Evolutionary conservation across 2,329 filamentous ascomycete species (phyloP).

Genomic region (Fusarium ambrosium): DNA sequence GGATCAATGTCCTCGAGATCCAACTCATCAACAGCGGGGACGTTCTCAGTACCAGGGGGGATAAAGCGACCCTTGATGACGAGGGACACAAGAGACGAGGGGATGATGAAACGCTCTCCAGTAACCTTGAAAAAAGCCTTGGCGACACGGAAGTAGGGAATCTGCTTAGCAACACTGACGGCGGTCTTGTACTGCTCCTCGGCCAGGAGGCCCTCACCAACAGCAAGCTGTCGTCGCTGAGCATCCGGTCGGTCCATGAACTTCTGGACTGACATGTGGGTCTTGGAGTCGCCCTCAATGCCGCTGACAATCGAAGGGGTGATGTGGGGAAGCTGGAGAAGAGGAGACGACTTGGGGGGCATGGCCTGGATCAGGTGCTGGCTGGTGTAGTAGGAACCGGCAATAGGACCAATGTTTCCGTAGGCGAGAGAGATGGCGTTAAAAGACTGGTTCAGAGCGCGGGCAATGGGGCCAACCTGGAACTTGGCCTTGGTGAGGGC

Average conservation of each 20-base stretch:
- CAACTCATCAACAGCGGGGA: constrained; percentile 80
- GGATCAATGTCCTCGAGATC: constrained; percentile 94
- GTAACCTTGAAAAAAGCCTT: constrained; percentile 99
- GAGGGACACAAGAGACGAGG: constrained; percentile 91
- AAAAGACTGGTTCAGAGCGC: constrained; percentile 88
- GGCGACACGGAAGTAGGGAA: constrained; percentile 86
- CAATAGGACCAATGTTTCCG: constrained; percentile 83
- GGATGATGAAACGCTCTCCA: constrained; percentile 92
- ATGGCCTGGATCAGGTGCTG: constrained; percentile 94
- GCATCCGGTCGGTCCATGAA: constrained; percentile 89
- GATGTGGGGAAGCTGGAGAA: constrained; percentile 92
- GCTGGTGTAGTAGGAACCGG: constrained; percentile 83
- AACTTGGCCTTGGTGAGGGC: constrained; percentile 88
- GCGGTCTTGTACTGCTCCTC: constrained; percentile 83
- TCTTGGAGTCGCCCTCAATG: constrained; percentile 81
- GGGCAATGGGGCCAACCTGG: constrained; percentile 88
- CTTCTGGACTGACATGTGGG: constrained; percentile 83
- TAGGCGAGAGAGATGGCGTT: constrained; percentile 89
- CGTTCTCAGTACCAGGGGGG: constrained; percentile 82
- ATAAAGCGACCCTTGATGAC: constrained; percentile 96
- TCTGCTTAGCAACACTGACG: constrained; percentile 82
- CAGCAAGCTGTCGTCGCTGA: constrained; percentile 77
- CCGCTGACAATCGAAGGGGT: constrained; percentile 75
- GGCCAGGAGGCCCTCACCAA: constrained; percentile 78
- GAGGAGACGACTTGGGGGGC: constrained; percentile 83